Base-by-base conservation (phyloP, 371 early-diverging fungal species). In the Rhizopus sp. region DNA sequence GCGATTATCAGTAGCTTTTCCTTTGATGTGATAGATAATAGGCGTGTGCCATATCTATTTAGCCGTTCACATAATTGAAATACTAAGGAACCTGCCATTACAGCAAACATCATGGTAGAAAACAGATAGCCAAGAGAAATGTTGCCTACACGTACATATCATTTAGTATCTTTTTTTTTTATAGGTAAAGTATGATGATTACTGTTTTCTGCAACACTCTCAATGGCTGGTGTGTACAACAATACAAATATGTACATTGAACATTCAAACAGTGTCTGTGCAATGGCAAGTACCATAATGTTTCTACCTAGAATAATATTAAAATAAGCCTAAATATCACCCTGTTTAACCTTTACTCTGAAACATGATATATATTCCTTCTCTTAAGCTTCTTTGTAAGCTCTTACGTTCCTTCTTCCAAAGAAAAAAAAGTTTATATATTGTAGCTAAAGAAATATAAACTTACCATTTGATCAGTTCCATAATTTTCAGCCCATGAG, bases 181-280 rank as follows among this genome's bases (percentile, higher is more conserved):
- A n/a, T 5, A 42, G n/a, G 6, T 16, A 42, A 29, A 42, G 40
- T 16, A 34, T 52, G 7, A 5, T 49, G 13, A 50, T 53, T 56
- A 23, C 38, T 47, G n/a, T 49, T 39, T 23, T 50, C 23, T 15
- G 54, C 31, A 17, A 61, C 55, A 4, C 63, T 55, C 64, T 90
- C 89, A 23, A 92, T 60, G 7, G 88, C 83, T 4, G 91, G 91
- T 2, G 81, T 80, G 73, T 87, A 92, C 9, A 92, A 64, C 47
- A 92, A 59, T n/a, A 91, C 90, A 68, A 91, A 91, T 2, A 83
- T 84, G 69, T 91, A 91, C 91, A 91, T 91, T 56, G 88, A 82
- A 42, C 85, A 82, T 61, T 92, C 93, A 71, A 89, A 91, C 7
- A 85, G 72, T 4, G 84, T 84, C 64, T 90, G 90, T 31, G 89